phyloP scores from a whole-genome alignment of 2,329 filamentous ascomycete genomes.

The Stemphylium vesicarium region DNA sequence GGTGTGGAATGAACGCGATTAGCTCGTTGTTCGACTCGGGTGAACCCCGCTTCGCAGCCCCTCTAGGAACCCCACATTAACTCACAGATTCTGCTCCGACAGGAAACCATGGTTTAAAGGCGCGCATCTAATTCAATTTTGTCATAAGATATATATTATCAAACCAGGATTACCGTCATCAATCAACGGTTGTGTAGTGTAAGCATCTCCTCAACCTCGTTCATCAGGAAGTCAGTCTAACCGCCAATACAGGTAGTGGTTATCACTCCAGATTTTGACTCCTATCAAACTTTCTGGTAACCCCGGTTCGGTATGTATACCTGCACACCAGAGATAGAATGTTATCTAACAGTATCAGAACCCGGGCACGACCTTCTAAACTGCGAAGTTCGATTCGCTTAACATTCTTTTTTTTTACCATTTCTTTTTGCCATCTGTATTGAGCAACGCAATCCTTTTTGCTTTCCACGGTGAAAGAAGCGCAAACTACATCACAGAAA shows the following conservation, averaged over 20 bases:
- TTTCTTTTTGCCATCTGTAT: no score
- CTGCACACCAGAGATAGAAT: no score
- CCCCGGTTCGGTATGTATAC: slow-evolving; percentile 19
- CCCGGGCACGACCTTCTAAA: slow-evolving; percentile 12
- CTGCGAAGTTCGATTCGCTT: no score
- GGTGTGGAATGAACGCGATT: not conserved
- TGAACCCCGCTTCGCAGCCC: not conserved
- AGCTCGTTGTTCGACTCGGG: not conserved
- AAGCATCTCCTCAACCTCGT: not conserved
- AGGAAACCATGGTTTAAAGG: not conserved
- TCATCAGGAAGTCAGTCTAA: slow-evolving; percentile 3
- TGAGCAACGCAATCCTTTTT: no score
- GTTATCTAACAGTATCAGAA: no score
- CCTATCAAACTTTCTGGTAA: slow-evolving; percentile 12
- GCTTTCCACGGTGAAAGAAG: no score
- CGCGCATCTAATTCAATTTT: no score
- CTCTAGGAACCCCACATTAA: not conserved
- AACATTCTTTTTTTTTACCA: not conserved
- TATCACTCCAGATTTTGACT: slow-evolving; percentile 22
- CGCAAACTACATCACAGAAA: no score
- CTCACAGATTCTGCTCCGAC: not conserved
- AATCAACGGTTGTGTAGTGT: slow-evolving; percentile 14
- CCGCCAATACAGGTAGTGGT: slow-evolving; percentile 12
- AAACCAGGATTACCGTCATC: no score
- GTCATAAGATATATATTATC: no score